A percentile compares a stretch with the other conserved stretches of the same genome.
Conservation (phyloP, 495 filamentous ascomycete species). For the Ramalina intermedia region DNA sequence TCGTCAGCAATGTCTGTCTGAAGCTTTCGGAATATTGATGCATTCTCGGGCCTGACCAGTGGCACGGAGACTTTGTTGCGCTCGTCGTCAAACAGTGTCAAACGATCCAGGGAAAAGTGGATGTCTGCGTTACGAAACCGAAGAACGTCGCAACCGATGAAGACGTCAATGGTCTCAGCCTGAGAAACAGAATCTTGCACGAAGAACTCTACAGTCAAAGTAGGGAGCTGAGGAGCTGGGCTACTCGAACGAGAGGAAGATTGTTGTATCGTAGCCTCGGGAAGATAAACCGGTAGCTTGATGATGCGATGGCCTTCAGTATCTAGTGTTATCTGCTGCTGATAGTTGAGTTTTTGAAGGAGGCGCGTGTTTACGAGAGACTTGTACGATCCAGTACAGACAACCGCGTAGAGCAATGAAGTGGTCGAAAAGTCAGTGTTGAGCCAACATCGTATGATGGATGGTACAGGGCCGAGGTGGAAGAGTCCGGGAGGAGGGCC, state of each 20-base stretch:
- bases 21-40: slow-evolving; percentile 61
- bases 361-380: slow-evolving; percentile 63
- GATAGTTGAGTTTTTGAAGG: slow-evolving; percentile 54
- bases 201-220: slow-evolving; percentile 61
- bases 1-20: slow-evolving; percentile 30
- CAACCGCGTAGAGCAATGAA: slow-evolving; percentile 74
- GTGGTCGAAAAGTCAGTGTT: slow-evolving; percentile 73
- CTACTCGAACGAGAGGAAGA: slow-evolving; percentile 58
- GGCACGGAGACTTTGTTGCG: slow-evolving; percentile 82
- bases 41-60: slow-evolving; percentile 85
- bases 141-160: slow-evolving; percentile 77
- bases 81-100: slow-evolving; percentile 77
- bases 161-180: slow-evolving; percentile 52
- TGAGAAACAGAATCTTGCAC: slow-evolving; percentile 42
- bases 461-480: slow-evolving; percentile 71
- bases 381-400: slow-evolving; percentile 83
- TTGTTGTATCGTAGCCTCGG: slow-evolving; percentile 73
- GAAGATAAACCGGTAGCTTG: slow-evolving; percentile 69
- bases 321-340: slow-evolving; percentile 49
- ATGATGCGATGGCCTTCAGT: slow-evolving; percentile 49
- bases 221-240: slow-evolving; percentile 65
- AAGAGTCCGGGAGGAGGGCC: slow-evolving; percentile 73
- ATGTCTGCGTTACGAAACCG: slow-evolving; percentile 82
- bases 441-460: slow-evolving; percentile 93
- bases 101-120: slow-evolving; percentile 75